Percentiles rank a stretch among this genome's conserved stretches.
These are phyloP conservation scores for Rhizodiscina lignyota DNA, from an alignment of 495 filamentous ascomycete species.

Conservation along the genomic window DNA sequence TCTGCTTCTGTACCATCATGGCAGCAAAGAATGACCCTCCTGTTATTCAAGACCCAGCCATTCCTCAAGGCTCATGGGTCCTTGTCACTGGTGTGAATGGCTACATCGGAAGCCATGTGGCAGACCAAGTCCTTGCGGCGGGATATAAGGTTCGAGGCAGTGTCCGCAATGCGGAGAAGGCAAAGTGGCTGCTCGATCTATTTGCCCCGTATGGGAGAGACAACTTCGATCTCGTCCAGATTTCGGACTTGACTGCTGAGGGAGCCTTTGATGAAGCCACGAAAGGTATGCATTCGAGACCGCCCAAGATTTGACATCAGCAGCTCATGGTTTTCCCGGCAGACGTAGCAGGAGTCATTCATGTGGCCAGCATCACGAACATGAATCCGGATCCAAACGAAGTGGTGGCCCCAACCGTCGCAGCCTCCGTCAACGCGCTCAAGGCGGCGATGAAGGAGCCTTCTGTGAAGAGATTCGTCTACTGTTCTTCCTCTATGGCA, in stretches of 20 bases:
- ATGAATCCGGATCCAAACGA: conserved; percentile 20
- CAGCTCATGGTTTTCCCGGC: conserved; percentile 3
- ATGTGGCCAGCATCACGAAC: conserved; percentile 25
- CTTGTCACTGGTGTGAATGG: conserved; percentile 12
- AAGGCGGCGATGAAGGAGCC: conserved; percentile 26
- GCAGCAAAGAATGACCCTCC: not conserved
- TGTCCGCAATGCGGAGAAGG: conserved; percentile 9
- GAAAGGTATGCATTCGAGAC: conserved; percentile 8
- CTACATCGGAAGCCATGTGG: conserved; percentile 9
- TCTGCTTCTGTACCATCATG: too few species aligned
- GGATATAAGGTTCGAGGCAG: conserved; percentile 11
- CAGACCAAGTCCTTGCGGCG: conserved; percentile 4
- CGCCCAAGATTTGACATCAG: not conserved
- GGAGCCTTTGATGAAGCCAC: conserved; percentile 11
- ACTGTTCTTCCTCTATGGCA: conserved; percentile 33
- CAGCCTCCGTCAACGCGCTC: conserved; percentile 23
- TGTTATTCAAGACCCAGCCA: not conserved
- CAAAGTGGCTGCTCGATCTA: conserved; percentile 6
- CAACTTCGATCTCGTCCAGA: conserved; percentile 9
- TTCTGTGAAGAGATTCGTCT: conserved; percentile 32
- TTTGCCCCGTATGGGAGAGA: conserved; percentile 6
- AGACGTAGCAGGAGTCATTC: conserved; percentile 17
- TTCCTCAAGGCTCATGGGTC: not conserved
- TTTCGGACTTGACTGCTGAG: conserved; percentile 8
- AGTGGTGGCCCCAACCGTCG: conserved; percentile 27